phyloP scores from a whole-genome alignment of 2,329 filamentous ascomycete species.

The Penicillium paneum region DNA sequence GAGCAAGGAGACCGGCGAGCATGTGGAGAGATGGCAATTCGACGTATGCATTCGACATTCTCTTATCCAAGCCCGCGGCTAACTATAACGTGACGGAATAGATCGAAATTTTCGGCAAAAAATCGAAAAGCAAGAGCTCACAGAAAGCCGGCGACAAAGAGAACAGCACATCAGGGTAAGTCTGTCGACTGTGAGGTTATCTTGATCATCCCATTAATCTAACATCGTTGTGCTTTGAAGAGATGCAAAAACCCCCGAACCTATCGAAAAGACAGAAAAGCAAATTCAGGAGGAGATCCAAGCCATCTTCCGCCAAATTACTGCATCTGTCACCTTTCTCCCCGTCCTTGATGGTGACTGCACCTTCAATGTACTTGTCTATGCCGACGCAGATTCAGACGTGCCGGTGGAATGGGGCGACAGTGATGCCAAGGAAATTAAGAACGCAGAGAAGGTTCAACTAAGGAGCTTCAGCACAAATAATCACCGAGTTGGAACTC shows the following conservation, averaged over 20 bases:
- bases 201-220: not conserved
- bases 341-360: slow-evolving; percentile 92
- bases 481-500: slow-evolving; percentile 87
- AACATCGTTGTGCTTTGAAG: slow-evolving; percentile 18
- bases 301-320: slow-evolving; percentile 96
- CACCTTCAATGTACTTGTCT: slow-evolving; percentile 98
- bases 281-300: slow-evolving; percentile 97
- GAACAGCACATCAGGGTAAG: slow-evolving; percentile 59
- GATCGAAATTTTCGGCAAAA: slow-evolving; percentile 57
- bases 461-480: slow-evolving; percentile 93
- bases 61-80: slow-evolving; percentile 2
- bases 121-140: slow-evolving; percentile 49
- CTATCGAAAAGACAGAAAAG: slow-evolving; percentile 75
- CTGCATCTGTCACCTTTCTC: slow-evolving; percentile 92
- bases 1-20: slow-evolving; percentile 92
- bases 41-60: slow-evolving; percentile 58
- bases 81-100: slow-evolving; percentile 24
- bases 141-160: slow-evolving; percentile 62
- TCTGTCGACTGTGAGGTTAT: not conserved
- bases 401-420: slow-evolving; percentile 98
- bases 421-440: slow-evolving; percentile 95
- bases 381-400: slow-evolving; percentile 93
- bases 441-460: slow-evolving; percentile 91
- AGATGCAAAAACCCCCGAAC: slow-evolving; percentile 29
- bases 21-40: slow-evolving; percentile 97